Evolutionary conservation across 495 filamentous ascomycete species (phyloP).

Genomic region (Rhypophila decipiens): DNA sequence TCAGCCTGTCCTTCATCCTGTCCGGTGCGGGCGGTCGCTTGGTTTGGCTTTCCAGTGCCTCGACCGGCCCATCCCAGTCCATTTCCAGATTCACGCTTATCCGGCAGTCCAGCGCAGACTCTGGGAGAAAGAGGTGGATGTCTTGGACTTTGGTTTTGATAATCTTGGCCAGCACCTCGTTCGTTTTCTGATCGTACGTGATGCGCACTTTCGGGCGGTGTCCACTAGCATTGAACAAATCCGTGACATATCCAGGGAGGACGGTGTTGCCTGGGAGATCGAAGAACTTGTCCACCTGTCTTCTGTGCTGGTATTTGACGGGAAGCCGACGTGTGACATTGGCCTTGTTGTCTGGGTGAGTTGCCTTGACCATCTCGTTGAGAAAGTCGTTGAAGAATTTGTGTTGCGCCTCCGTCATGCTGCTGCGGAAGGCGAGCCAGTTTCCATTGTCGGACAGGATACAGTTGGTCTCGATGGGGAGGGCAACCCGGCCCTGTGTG

Average conservation of each 20-base stretch:
- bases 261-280: slow-evolving; percentile 53
- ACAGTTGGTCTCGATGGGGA: slow-evolving; percentile 61
- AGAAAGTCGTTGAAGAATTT: slow-evolving; percentile 70
- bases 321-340: slow-evolving; percentile 45
- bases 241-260: slow-evolving; percentile 41
- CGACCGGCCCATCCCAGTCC: slow-evolving; percentile 65
- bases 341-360: slow-evolving; percentile 42
- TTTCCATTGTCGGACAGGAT: slow-evolving; percentile 50
- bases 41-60: slow-evolving; percentile 39
- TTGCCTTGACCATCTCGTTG: slow-evolving; percentile 57
- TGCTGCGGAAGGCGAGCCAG: slow-evolving; percentile 61
- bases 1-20: slow-evolving; percentile 80
- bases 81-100: slow-evolving; percentile 89
- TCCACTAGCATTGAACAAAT: slow-evolving; percentile 42
- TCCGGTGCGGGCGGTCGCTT: slow-evolving; percentile 15
- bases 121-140: slow-evolving; percentile 69
- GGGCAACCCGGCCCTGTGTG: slow-evolving; percentile 55
- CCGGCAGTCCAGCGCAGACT: slow-evolving; percentile 70
- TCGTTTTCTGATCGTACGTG: slow-evolving; percentile 67
- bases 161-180: slow-evolving; percentile 70
- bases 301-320: slow-evolving; percentile 73
- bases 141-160: slow-evolving; percentile 85
- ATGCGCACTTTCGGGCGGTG: slow-evolving; percentile 67
- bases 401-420: slow-evolving; percentile 80
- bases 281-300: slow-evolving; percentile 75